Evolutionary conservation across 176 grass and related monocot genomes (phyloP).

Genomic region (Dactylis glomerata): DNA sequence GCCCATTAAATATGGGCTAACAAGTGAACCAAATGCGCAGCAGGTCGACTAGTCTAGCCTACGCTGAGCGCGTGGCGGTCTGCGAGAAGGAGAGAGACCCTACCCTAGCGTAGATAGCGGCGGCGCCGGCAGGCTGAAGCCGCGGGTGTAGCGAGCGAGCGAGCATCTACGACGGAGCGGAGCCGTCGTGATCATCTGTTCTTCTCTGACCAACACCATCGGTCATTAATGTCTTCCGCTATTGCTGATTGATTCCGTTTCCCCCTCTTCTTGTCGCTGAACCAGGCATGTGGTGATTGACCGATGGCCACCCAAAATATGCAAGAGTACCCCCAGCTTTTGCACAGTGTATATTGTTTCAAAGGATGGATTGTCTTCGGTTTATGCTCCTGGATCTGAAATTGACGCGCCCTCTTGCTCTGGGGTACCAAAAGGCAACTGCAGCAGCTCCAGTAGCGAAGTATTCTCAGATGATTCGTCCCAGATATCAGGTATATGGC

Average conservation of each 20-base stretch:
- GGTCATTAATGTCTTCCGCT: not conserved
- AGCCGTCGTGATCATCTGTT: not conserved
- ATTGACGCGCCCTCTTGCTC: not conserved
- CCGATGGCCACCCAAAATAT: not conserved
- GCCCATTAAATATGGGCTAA: no score
- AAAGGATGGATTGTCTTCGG: not conserved
- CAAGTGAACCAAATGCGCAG: no score
- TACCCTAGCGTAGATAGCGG: no score
- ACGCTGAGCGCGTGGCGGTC: no score
- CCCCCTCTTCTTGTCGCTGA: not conserved
- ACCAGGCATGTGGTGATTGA: not conserved
- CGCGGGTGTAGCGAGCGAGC: no score
- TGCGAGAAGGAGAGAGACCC: no score
- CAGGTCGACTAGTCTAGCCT: no score
- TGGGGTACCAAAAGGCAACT: not conserved
- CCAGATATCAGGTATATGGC: conserved; percentile 27
- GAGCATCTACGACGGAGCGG: not conserved
- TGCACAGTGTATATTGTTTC: no score
- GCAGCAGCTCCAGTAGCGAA: not conserved
- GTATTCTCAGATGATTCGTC: not conserved
- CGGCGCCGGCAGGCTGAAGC: no score
- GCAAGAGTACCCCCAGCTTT: no score
- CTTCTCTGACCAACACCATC: not conserved
- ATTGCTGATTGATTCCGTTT: not conserved
- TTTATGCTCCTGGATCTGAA: not conserved